Evolutionary conservation across 805 yeast genomes (phyloP).

Genomic region (Schwanniomyces yamadae): DNA sequence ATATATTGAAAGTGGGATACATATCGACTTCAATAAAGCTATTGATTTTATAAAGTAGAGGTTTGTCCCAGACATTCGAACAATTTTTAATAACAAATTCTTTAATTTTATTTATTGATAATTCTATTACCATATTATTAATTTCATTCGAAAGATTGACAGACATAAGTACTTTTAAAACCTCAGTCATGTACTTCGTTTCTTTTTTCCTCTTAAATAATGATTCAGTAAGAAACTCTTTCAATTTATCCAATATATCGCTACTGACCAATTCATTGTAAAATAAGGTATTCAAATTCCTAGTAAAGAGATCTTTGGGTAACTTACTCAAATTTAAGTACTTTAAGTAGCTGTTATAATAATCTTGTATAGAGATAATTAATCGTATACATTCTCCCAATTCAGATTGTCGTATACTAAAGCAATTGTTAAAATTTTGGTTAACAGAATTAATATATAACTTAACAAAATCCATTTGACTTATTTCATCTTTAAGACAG

Average conservation of each 20-base stretch:
- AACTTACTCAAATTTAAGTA: constrained; percentile 21
- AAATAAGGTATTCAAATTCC: constrained; percentile 32
- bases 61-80: constrained; percentile 37
- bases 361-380: constrained; percentile 19
- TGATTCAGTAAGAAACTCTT: constrained; percentile 6
- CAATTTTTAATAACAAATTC: constrained; percentile 28
- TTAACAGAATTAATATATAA: constrained; percentile 34
- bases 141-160: constrained; percentile 22
- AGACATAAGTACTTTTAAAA: constrained; percentile 15
- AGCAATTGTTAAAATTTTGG: constrained; percentile 12
- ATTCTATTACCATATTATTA: constrained; percentile 30
- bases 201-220: constrained; percentile 1
- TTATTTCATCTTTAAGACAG: constrained; percentile 32
- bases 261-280: constrained; percentile 14
- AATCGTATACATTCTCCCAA: constrained; percentile 8
- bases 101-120: constrained; percentile 38
- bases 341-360: constrained; percentile 22
- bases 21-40: constrained; percentile 39
- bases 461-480: constrained; percentile 32
- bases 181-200: constrained; percentile 14
- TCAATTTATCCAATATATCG: constrained; percentile 6
- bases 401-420: not conserved
- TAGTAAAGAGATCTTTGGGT: constrained; percentile 21
- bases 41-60: constrained; percentile 31
- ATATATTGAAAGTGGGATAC: constrained; percentile 32